These are phyloP conservation scores for Hymenoscyphus infarciens DNA, from an alignment of 2,329 filamentous ascomycete species.

Conservation along the genomic window DNA sequence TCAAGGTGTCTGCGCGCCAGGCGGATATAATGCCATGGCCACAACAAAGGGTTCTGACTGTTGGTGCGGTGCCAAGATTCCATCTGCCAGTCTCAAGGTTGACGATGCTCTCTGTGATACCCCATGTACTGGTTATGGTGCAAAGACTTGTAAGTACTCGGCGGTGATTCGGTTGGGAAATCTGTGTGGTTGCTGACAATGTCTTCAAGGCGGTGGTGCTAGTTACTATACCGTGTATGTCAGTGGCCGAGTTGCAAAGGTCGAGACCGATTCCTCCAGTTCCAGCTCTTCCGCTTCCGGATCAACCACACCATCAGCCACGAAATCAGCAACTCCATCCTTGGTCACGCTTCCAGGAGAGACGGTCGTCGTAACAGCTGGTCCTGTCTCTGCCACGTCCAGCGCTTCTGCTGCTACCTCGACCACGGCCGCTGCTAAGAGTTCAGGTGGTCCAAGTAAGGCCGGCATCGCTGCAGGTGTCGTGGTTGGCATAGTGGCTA, in stretches of 20 bases:
- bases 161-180: background rate
- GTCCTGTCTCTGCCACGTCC: background rate
- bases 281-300: slow-evolving; percentile 13
- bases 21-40: slow-evolving; percentile 24
- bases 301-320: slow-evolving; percentile 18
- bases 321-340: slow-evolving; percentile 24
- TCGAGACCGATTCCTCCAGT: slow-evolving; percentile 15
- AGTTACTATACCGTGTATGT: slow-evolving; percentile 30
- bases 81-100: slow-evolving; percentile 21
- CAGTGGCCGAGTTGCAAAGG: slow-evolving; percentile 21
- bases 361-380: slow-evolving; percentile 32
- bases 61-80: slow-evolving; percentile 33
- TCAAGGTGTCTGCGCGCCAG: slow-evolving; percentile 22
- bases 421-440: slow-evolving; percentile 11
- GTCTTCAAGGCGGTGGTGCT: slow-evolving; percentile 22
- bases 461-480: slow-evolving; percentile 83
- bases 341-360: slow-evolving; percentile 32
- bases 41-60: slow-evolving; percentile 29
- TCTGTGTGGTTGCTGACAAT: slow-evolving; percentile 17
- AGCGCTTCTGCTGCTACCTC: slow-evolving; percentile 14
- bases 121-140: slow-evolving; percentile 30
- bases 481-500: slow-evolving; percentile 74
- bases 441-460: slow-evolving; percentile 39
- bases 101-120: slow-evolving; percentile 25
- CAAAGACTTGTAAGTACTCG: slow-evolving; percentile 27